Evolutionary conservation across 1,139 yeast genomes (phyloP), one percentile per base, ranked within the genome.

Genomic region (Casaregolazyma lundiana): DNA sequence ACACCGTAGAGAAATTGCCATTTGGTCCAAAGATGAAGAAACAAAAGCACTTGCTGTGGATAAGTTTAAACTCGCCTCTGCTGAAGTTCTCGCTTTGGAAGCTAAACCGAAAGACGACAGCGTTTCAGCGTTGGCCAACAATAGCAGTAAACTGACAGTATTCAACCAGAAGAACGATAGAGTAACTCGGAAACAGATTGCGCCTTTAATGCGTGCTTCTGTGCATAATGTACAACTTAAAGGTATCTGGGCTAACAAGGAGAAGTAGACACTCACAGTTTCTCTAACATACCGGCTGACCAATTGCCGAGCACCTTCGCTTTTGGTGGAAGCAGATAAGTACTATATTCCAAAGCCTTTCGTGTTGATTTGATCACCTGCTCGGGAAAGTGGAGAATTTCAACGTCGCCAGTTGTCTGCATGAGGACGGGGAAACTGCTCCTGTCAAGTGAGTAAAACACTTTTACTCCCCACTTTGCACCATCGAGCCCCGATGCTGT

Each of bases 151-250:
- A 11, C 49, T 45, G n/a, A 34, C 45, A 20, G 49, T 74, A 8
- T 78, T 65, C 57, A 67, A 75, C 50, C 95, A 87, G 61, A 54
- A 56, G 6, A 79, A 83, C 51, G 61, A 74, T 9, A 65, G 66
- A 2, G 89, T 90, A 1, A 84, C 92, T 26, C 74, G 97, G 56
- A 89, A 89, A 60, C 94, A 85, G 62, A 87, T 89, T n/a, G 95
- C 86, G 6, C 95, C 96, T 1, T 43, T 61, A 20, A 43, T 65
- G 18, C 55, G 67, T 19, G 47, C 53, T 9, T 46, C 51, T 5
- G 38, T 63, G 13, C 59, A 59, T 18, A 60, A 59, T 8, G 51
- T 50, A 13, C 43, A 52, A 9, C 39, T 55, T 17, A 42, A 48
- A 4, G 32, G 49, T 21, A 20, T 50, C 24, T 51, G 50, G 41